Conservation (phyloP, 2,329 filamentous ascomycete species). For the Graphiopsis chlorocephala region DNA sequence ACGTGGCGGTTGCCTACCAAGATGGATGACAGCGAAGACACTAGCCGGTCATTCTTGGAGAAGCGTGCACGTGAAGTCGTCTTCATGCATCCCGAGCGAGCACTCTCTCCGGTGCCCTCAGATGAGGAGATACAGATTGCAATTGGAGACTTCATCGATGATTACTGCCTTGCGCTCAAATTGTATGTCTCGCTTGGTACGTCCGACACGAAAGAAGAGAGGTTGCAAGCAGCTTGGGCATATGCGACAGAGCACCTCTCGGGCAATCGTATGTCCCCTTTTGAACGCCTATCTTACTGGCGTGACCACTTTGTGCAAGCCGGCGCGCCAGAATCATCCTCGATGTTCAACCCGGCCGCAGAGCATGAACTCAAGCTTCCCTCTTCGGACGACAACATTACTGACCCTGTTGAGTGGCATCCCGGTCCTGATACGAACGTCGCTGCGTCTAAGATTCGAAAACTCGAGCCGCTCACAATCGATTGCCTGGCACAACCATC, state of each 20-base stretch:
- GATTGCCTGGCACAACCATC: background rate
- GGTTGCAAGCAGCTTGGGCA: constrained; percentile 29
- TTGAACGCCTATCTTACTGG: constrained; percentile 36
- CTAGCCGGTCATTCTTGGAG: constrained; percentile 13
- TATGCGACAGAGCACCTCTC: constrained; percentile 32
- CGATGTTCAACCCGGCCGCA: background rate
- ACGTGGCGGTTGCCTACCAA: too few species aligned
- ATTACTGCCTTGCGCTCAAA: constrained; percentile 31
- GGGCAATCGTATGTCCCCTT: constrained; percentile 25
- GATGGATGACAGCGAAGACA: background rate
- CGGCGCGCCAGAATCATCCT: background rate
- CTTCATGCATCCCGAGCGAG: constrained; percentile 15
- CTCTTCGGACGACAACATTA: background rate
- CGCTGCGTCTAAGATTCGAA: background rate
- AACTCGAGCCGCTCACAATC: background rate
- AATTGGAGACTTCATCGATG: constrained; percentile 37
- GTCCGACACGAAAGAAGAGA: constrained; percentile 6
- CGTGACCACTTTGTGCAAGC: background rate
- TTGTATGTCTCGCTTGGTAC: constrained; percentile 22
- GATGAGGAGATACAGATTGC: constrained; percentile 28
- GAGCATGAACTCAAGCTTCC: background rate
- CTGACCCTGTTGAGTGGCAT: background rate
- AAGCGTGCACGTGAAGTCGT: constrained; percentile 18
- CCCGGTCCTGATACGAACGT: background rate
- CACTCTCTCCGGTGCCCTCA: constrained; percentile 23